Percentiles rank a stretch among this genome's conserved stretches.
These are phyloP conservation scores for Cladosporium sp. DNA, from an alignment of 2,329 filamentous ascomycete genomes.

Conservation along the genomic window DNA sequence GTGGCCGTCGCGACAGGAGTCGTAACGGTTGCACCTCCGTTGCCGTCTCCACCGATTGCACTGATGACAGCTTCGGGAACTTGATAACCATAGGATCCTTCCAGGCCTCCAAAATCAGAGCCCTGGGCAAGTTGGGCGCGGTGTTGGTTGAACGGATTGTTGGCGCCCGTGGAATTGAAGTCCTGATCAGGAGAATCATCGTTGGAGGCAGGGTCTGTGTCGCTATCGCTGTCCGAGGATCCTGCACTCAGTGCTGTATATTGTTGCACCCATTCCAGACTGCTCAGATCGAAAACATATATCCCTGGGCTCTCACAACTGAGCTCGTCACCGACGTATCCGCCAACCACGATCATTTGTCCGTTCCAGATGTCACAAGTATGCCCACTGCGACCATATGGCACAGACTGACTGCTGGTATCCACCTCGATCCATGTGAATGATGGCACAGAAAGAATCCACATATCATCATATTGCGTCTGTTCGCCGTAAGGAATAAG, in stretches of 20 bases:
- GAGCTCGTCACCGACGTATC: slow-evolving; percentile 58
- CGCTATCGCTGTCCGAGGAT: slow-evolving; percentile 30
- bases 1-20: slow-evolving; percentile 60
- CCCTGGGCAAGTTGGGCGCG: slow-evolving; percentile 42
- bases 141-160: slow-evolving; percentile 48
- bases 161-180: slow-evolving; percentile 26
- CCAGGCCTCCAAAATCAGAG: slow-evolving; percentile 53
- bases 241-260: slow-evolving; percentile 63
- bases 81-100: slow-evolving; percentile 60
- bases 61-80: slow-evolving; percentile 62
- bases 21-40: slow-evolving; percentile 66
- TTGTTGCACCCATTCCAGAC: slow-evolving; percentile 62
- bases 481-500: slow-evolving; percentile 58
- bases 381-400: slow-evolving; percentile 66
- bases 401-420: slow-evolving; percentile 39
- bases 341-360: slow-evolving; percentile 76
- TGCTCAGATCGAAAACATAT: slow-evolving; percentile 73
- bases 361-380: slow-evolving; percentile 74
- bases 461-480: slow-evolving; percentile 66
- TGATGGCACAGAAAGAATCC: slow-evolving; percentile 73
- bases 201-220: slow-evolving; percentile 10
- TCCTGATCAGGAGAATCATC: slow-evolving; percentile 4
- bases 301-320: slow-evolving; percentile 65
- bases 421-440: slow-evolving; percentile 75
- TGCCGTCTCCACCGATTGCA: slow-evolving; percentile 63